Conservation (phyloP, 73 alveolate genomes). For the Paraurostyla sp. region DNA sequence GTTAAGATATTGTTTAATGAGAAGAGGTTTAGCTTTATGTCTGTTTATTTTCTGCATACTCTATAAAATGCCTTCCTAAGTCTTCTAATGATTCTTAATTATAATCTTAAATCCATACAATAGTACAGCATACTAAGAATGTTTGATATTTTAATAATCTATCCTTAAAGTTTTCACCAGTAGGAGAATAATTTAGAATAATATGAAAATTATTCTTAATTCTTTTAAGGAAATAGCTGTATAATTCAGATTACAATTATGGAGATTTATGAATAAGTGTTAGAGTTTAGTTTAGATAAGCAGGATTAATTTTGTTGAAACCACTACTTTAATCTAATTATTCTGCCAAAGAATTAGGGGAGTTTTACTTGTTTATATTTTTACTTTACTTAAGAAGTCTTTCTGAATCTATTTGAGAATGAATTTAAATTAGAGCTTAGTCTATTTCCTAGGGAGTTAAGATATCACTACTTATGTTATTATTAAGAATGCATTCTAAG, state of each 20-base stretch:
- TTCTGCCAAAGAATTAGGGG: too few relatives aligned
- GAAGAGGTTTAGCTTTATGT: neutral
- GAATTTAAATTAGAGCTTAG: neutral
- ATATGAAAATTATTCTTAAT: conserved; percentile 91
- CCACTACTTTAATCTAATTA: too few relatives aligned
- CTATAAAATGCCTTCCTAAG: conserved; percentile 88
- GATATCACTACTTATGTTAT: conserved; percentile 74
- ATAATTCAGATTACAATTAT: neutral
- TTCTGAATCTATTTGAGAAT: conserved; percentile 84
- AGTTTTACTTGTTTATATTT: conserved; percentile 82
- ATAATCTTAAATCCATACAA: conserved; percentile 97
- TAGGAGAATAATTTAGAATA: conserved; percentile 93
- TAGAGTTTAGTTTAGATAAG: neutral
- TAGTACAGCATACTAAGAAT: conserved; percentile 91
- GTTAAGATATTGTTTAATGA: neutral
- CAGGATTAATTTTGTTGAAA: neutral
- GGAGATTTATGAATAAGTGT: neutral
- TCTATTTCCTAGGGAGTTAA: conserved; percentile 15
- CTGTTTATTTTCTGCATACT: neutral
- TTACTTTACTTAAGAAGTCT: conserved; percentile 93
- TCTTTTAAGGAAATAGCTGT: conserved; percentile 53
- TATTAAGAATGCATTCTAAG: conserved; percentile 90
- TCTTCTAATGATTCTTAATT: conserved; percentile 93
- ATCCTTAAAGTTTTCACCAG: conserved; percentile 94
- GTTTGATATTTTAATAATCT: conserved; percentile 93